Evolutionary conservation across 805 yeast species (phyloP), one percentile per base, ranked within the genome.

Genomic region (Starmerella floricola): DNA sequence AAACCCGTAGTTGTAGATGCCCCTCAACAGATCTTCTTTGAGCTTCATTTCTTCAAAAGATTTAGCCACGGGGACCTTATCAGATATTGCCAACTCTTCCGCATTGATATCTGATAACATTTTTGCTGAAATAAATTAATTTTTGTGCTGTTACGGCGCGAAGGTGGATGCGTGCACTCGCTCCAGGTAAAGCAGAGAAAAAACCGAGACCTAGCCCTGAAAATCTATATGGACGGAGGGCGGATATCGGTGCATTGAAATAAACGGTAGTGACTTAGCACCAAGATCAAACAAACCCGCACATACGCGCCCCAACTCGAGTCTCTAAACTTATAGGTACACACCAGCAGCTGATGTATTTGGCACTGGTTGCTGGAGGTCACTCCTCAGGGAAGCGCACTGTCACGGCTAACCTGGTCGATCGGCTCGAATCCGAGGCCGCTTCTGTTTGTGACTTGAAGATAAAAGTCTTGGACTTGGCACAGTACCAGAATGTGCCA

Each of bases 1-100:
- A 62, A 77, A 81, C 48, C 93, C 93, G 63, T 80, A 79, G 53
- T 78, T 79, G 59, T 78, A 81, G 41, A 81, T 78, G 49, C 91
- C 78, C 47, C 72, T 59, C 15, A 71, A 60, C 19, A 71, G 58
- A 32, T 64, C 63, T 34, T 57, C 58, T 18, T 55, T 52, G 15
- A 60, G 53, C 27, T 48, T 42, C 63, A 60, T 60, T 15, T 52
- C 55, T 47, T 59, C 63, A 36, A 59, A 56, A 20, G 42, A 24
- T 8, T 44, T 44, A 10, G 48, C 50, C 30, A 55, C 53, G 51
- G 68, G 65, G 33, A 76, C 68, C 43, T 74, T 72, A 51, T 75
- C 78, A 11, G 86, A 68, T 3, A 76, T 71, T 41, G 72, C 71
- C 56, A 82, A 75, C 60, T 74, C 72, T 39, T 69, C 74, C n/a